These are phyloP conservation scores for Mycena kentingensis DNA, from an alignment of 768 basidiomycete species.

Conservation along the genomic window DNA sequence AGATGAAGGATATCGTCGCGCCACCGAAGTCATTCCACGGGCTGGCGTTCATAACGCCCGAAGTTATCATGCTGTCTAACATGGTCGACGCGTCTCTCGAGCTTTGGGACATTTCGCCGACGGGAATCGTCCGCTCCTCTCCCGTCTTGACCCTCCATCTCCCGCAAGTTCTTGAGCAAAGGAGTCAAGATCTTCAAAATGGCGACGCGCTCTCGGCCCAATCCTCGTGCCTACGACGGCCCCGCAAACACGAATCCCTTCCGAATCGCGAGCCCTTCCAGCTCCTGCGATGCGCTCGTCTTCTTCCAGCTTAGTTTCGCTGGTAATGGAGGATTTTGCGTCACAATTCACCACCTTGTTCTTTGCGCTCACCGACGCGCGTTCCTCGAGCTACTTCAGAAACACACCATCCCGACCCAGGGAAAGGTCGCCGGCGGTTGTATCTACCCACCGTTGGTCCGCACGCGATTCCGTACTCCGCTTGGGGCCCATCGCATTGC, in stretches of 20 bases:
- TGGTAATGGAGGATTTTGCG: too few relatives aligned
- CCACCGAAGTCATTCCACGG: conserved; percentile 23
- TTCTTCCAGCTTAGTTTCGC: conserved; percentile 35
- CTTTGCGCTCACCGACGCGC: too few relatives aligned
- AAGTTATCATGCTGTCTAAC: conserved; percentile 29
- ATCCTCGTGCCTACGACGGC: conserved; percentile 23
- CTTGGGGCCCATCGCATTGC: conserved; percentile 26
- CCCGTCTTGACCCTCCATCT: conserved; percentile 32
- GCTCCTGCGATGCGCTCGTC: conserved; percentile 33
- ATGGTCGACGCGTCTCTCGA: conserved; percentile 24
- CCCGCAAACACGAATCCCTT: not conserved
- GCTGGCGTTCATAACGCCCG: conserved; percentile 27
- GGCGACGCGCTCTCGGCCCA: conserved; percentile 44
- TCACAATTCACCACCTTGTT: too few relatives aligned
- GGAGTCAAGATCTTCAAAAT: conserved; percentile 27
- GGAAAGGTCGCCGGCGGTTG: conserved; percentile 7
- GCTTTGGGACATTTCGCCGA: conserved; percentile 32
- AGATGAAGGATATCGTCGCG: conserved; percentile 21
- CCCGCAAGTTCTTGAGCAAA: conserved; percentile 32
- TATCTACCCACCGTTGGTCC: not conserved
- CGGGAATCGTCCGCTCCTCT: conserved; percentile 32
- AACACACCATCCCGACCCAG: not conserved
- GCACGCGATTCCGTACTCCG: conserved; percentile 15
- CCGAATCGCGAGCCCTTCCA: conserved; percentile 29
- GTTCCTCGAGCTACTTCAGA: conserved; percentile 26